Base-by-base conservation (phyloP, 306 rosid genomes). In the Styphnolobium japonicum region DNA sequence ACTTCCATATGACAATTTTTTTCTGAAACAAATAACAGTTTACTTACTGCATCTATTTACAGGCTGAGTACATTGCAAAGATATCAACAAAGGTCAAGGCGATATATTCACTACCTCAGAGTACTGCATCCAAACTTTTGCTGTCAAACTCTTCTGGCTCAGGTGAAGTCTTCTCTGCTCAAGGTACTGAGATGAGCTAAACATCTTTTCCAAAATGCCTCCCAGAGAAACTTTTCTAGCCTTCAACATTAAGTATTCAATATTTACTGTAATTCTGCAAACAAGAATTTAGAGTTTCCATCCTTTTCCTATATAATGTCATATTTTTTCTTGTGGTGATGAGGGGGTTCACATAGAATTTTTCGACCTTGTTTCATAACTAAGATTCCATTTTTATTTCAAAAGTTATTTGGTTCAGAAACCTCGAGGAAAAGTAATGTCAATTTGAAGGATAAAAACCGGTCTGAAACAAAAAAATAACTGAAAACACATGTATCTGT, bases 31-130 rank as follows among this genome's bases (percentile, higher is more conserved):
- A 16, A 15, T n/a, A 15, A 14, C 6, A 15, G 8, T 48, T 71
- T 71, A 19, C 34, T 22, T 39, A 0, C 15, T 27, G 37, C 27
- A 21, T 73, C 49, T 57, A 42, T 40, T 52, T 73, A 33, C 53
- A 85, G 88, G 51, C 1, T 10, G 76, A 85, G 63, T 85, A 82
- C 62, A 4, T 21, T 27, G 40, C 37, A 8, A 15, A 10, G 34
- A 43, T 81, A 46, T 8, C 2, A 53, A 9, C 2, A 21, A 45
- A 7, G 27, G 0, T 53, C n/a, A 43, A 19, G 34, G 0, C 11
- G 36, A 6, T 85, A 48, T 4, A 2, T 12, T n/a, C 0, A 1
- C 5, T 7, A n/a, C 4, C 3, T 64, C 31, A 9, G 33, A 37
- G 8, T 46, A 14, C 14, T 46, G 55, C 6, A 29, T 15, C 6